phyloP scores from a whole-genome alignment of 2,329 filamentous ascomycete genomes.

The Fusarium drepaniforme region DNA sequence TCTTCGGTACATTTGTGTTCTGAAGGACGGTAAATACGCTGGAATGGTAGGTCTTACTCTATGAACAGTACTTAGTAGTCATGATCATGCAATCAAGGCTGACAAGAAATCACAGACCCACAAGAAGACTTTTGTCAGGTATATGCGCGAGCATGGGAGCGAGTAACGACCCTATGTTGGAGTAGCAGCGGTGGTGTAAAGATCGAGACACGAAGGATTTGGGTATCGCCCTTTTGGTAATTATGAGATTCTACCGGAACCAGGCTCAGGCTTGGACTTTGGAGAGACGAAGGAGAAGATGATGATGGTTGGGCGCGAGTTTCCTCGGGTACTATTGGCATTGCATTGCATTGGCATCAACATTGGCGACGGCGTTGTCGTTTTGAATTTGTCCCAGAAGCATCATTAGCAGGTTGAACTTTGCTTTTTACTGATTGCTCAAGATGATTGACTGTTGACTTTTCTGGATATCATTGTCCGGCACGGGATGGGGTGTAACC shows the following conservation, averaged over 20 bases:
- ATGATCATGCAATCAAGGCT: slow-evolving; percentile 7
- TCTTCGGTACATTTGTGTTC: slow-evolving; percentile 90
- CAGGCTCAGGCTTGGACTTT: neutral
- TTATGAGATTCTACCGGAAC: neutral
- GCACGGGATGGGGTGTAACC: neutral
- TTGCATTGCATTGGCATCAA: slow-evolving; percentile 27
- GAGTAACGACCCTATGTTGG: slow-evolving; percentile 32
- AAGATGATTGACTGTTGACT: neutral
- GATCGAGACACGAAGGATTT: slow-evolving; percentile 3
- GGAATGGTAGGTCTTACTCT: slow-evolving; percentile 77
- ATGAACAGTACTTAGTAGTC: neutral
- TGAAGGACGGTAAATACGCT: slow-evolving; percentile 85
- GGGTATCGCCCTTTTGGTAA: neutral
- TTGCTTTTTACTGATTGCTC: neutral
- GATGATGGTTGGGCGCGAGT: slow-evolving; percentile 16
- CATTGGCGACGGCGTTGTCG: slow-evolving; percentile 29
- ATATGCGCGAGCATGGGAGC: slow-evolving; percentile 86
- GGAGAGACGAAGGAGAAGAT: neutral
- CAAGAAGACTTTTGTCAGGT: slow-evolving; percentile 97
- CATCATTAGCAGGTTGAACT: neutral
- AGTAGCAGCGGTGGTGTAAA: neutral
- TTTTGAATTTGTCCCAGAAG: slow-evolving; percentile 16
- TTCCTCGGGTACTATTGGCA: slow-evolving; percentile 13
- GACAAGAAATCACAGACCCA: slow-evolving; percentile 70
- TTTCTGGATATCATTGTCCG: slow-evolving; percentile 3